A percentile compares a stretch with the other conserved stretches of the same genome.
These are phyloP conservation scores for Candolleomyces efflorescens DNA, from an alignment of 768 basidiomycete species.

Conservation along the genomic window DNA sequence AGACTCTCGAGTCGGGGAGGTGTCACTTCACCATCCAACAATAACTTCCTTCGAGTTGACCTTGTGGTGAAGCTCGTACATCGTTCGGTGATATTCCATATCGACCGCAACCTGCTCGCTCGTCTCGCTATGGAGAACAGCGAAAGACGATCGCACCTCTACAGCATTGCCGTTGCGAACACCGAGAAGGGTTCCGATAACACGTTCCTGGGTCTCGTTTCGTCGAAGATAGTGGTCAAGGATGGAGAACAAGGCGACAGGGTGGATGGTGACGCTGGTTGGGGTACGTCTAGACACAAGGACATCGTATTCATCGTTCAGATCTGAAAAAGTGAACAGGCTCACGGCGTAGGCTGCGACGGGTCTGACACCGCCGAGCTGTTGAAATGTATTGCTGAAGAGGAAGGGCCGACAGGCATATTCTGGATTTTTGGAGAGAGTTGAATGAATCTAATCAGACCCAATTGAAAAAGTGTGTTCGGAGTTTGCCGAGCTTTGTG, in stretches of 20 bases:
- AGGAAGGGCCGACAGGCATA: slow-evolving; percentile 48
- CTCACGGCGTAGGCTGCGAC: slow-evolving; percentile 35
- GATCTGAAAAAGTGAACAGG: slow-evolving; percentile 3
- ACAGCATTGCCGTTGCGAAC: slow-evolving; percentile 64
- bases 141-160: slow-evolving; percentile 82
- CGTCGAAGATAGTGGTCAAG: slow-evolving; percentile 95
- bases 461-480: slow-evolving; percentile 31
- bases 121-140: slow-evolving; percentile 89
- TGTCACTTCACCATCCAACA: slow-evolving; percentile 80
- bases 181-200: slow-evolving; percentile 94
- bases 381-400: slow-evolving; percentile 49
- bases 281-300: slow-evolving; percentile 54
- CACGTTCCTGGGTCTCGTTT: slow-evolving; percentile 75
- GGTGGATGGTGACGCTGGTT: slow-evolving; percentile 77
- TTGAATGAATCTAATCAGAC: slow-evolving; percentile 13
- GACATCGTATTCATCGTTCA: slow-evolving; percentile 3
- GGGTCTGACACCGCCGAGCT: slow-evolving; percentile 26
- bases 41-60: slow-evolving; percentile 85
- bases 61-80: slow-evolving; percentile 88
- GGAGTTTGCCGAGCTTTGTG: slow-evolving; percentile 29
- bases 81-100: slow-evolving; percentile 91
- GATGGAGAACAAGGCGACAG: slow-evolving; percentile 90
- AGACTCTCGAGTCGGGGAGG: slow-evolving; percentile 1
- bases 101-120: slow-evolving; percentile 93
- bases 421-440: slow-evolving; percentile 15